phyloP scores from a whole-genome alignment of 2,329 filamentous ascomycete genomes.

The Hypomyces rosellus region DNA sequence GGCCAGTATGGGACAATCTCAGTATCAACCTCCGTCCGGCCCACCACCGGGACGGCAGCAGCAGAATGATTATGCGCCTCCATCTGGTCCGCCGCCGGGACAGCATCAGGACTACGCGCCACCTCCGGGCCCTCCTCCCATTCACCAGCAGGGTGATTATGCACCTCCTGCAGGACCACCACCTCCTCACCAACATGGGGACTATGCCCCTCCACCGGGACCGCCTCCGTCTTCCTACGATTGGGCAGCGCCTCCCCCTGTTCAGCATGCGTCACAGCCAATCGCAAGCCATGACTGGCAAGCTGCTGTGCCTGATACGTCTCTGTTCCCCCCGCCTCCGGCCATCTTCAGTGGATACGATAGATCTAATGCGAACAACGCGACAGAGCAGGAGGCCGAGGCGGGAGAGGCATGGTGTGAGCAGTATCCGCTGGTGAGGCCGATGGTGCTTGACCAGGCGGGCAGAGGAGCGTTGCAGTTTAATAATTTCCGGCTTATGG shows the following conservation, averaged over 20 bases:
- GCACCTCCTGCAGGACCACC: constrained; percentile 30
- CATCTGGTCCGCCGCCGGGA: constrained; percentile 20
- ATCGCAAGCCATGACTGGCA: constrained; percentile 60
- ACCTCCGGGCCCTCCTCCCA: constrained; percentile 27
- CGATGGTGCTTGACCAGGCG: constrained; percentile 42
- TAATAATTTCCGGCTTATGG: constrained; percentile 49
- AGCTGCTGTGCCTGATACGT: constrained; percentile 62
- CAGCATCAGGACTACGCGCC: constrained; percentile 17
- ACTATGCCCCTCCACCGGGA: constrained; percentile 23
- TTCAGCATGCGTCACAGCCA: constrained; percentile 24
- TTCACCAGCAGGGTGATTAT: constrained; percentile 17
- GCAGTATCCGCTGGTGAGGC: constrained; percentile 50
- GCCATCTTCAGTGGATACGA: constrained; percentile 58
- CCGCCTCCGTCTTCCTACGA: constrained; percentile 22
- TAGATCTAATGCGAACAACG: constrained; percentile 62
- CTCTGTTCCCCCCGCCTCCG: constrained; percentile 67
- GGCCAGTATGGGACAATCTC: constrained; percentile 8
- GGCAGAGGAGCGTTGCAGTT: constrained; percentile 41
- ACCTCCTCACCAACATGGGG: constrained; percentile 20
- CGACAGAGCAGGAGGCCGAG: constrained; percentile 56
- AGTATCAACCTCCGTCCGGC: constrained; percentile 28
- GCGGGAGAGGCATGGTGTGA: constrained; percentile 61
- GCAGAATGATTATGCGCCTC: constrained; percentile 19
- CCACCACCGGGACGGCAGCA: constrained; percentile 23
- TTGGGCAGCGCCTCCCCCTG: constrained; percentile 31